Percentiles rank a stretch among this genome's conserved stretches.
These are phyloP conservation scores for Fusarium verticillioides DNA, from an alignment of 2,329 filamentous ascomycete species.

Conservation along the genomic window DNA sequence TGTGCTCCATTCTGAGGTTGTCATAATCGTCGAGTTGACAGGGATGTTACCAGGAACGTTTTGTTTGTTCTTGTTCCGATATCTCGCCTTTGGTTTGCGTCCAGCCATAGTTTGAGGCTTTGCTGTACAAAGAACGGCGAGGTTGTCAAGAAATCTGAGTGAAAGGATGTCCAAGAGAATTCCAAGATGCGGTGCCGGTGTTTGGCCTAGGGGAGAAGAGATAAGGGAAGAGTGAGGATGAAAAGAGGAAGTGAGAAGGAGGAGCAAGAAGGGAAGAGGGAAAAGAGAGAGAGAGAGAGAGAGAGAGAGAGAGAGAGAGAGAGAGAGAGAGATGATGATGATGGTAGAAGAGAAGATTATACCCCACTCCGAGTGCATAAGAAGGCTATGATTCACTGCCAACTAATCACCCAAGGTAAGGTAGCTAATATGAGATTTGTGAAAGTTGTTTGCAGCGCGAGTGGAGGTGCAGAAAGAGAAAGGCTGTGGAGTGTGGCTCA, in stretches of 20 bases:
- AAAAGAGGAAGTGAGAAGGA: neutral
- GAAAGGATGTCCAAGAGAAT: neutral
- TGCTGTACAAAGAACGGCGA: neutral
- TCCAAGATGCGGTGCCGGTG: neutral
- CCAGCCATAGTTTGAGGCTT: neutral
- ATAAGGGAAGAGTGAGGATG: neutral
- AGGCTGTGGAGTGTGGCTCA: neutral
- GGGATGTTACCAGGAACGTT: neutral
- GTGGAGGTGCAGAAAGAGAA: neutral
- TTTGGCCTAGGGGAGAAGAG: neutral
- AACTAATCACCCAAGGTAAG: neutral
- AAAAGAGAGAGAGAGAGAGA: neutral
- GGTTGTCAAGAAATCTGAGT: neutral
- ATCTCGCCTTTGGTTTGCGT: neutral
- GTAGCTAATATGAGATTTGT: neutral
- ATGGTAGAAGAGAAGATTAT: neutral
- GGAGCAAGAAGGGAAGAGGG: neutral
- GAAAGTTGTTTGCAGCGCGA: neutral
- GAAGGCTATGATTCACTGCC: constrained; percentile 6
- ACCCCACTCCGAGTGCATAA: neutral
- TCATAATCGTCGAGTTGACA: neutral
- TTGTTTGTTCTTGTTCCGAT: neutral
- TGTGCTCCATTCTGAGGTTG: neutral
- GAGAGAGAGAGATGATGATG: neutral
- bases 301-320: neutral